Evolutionary conservation across 306 rosid genomes (phyloP).

Genomic region (Lathyrus oleraceus): DNA sequence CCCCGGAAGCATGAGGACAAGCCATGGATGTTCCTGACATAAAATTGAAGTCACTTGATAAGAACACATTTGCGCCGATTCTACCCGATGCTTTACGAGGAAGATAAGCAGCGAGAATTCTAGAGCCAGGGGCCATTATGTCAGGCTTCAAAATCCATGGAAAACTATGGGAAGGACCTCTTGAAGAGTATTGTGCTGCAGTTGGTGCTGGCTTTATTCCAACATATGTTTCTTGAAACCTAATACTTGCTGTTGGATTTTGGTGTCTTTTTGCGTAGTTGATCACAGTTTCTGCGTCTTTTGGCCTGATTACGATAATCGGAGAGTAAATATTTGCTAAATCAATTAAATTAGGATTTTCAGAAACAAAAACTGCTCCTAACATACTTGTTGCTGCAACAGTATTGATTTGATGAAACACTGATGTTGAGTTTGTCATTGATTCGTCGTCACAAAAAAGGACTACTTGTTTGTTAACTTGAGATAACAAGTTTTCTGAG

Average conservation of each 20-base stretch:
- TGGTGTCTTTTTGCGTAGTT: constrained; percentile 25
- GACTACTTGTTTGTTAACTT: not conserved
- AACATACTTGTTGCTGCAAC: not conserved
- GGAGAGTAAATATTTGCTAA: not conserved
- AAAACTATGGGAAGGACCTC: constrained; percentile 45
- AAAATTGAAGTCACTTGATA: constrained; percentile 33
- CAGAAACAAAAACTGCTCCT: constrained; percentile 41
- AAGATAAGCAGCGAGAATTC: constrained; percentile 36
- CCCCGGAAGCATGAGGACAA: constrained; percentile 37
- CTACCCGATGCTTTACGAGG: not conserved
- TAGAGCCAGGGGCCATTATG: constrained; percentile 43
- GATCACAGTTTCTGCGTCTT: constrained; percentile 39
- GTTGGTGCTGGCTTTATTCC: constrained; percentile 48
- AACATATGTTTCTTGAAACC: constrained; percentile 37
- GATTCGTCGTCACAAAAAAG: constrained; percentile 37
- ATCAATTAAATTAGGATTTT: constrained; percentile 10
- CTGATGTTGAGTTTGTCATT: not conserved
- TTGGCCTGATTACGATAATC: constrained; percentile 38
- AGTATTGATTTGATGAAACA: not conserved
- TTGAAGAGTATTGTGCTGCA: constrained; percentile 40
- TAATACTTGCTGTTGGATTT: constrained; percentile 33
- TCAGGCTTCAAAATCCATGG: constrained; percentile 41
- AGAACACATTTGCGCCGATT: constrained; percentile 31
- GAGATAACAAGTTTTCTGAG: constrained; percentile 1
- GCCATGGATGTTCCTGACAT: constrained; percentile 46